A percentile compares a stretch with the other conserved stretches of the same genome.
These are phyloP conservation scores for Hyparrhenia diplandra DNA, from an alignment of 176 grass and related monocot genomes.

Conservation along the genomic window DNA sequence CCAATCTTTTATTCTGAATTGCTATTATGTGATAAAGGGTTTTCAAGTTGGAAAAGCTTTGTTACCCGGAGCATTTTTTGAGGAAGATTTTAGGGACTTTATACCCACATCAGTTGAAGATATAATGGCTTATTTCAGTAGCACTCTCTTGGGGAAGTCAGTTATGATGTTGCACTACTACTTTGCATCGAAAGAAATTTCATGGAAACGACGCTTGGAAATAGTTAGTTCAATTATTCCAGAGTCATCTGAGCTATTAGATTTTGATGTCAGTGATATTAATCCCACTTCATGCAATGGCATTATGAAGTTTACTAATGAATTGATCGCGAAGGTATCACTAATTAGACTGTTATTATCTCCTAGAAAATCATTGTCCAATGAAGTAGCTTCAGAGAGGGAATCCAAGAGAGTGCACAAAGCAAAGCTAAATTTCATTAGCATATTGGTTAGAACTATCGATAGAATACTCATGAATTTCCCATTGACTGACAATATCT, in stretches of 20 bases:
- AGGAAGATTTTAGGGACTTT: conserved; percentile 54
- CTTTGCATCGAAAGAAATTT: conserved; percentile 44
- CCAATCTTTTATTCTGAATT: conserved; percentile 52
- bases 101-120: conserved; percentile 48
- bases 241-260: conserved; percentile 62
- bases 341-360: conserved; percentile 74
- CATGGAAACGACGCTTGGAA: conserved; percentile 51
- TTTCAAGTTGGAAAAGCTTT: conserved; percentile 74
- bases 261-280: conserved; percentile 40
- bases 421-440: conserved; percentile 69
- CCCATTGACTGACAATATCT: conserved; percentile 25
- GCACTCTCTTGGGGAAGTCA: conserved; percentile 76
- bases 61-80: conserved; percentile 49
- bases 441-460: conserved; percentile 58
- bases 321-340: conserved; percentile 69
- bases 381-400: conserved; percentile 36
- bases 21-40: conserved; percentile 54
- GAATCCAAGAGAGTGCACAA: conserved; percentile 64
- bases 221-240: conserved; percentile 66
- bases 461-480: conserved; percentile 61
- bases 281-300: conserved; percentile 41
- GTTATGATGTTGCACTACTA: conserved; percentile 57
- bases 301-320: conserved; percentile 57
- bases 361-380: conserved; percentile 34
- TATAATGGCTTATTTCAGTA: conserved; percentile 53